These are phyloP conservation scores for Barnettozyma hawaiiensis DNA, from an alignment of 1,139 yeast species.

Conservation along the genomic window DNA sequence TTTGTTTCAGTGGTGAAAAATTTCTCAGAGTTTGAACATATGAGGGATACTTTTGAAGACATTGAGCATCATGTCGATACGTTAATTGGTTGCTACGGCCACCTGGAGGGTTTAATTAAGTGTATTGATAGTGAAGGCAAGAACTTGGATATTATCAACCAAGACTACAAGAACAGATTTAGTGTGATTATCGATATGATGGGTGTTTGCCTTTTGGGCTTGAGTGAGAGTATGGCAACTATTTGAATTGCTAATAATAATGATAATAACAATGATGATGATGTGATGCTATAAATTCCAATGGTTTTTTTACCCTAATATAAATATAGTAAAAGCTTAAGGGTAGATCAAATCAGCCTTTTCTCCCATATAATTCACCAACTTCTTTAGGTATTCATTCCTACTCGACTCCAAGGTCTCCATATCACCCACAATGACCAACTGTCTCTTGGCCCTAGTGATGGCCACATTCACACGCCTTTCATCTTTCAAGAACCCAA, in stretches of 20 bases:
- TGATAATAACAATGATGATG: background rate
- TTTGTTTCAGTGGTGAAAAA: background rate
- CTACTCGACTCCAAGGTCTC: constrained; percentile 43
- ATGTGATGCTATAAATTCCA: background rate
- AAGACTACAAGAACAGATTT: constrained; percentile 1
- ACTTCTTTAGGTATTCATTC: constrained; percentile 5
- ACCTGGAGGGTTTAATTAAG: background rate
- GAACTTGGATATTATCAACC: background rate
- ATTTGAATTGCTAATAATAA: background rate
- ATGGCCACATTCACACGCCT: constrained; percentile 84
- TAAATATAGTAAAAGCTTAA: no score
- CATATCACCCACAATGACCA: constrained; percentile 82
- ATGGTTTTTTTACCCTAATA: no score
- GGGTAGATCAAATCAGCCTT: constrained; percentile 14
- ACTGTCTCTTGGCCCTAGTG: constrained; percentile 82
- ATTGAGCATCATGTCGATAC: constrained; percentile 2
- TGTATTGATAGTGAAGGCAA: background rate
- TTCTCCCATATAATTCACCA: constrained; percentile 10
- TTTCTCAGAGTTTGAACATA: constrained; percentile 1
- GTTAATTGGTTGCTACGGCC: constrained; percentile 4
- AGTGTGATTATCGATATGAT: constrained; percentile 3
- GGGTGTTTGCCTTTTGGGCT: constrained; percentile 2
- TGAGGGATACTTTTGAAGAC: background rate
- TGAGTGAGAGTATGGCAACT: background rate
- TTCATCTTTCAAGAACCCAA: constrained; percentile 72